Base-by-base conservation (phyloP, 306 rosid species). In the Neltuma alba region DNA sequence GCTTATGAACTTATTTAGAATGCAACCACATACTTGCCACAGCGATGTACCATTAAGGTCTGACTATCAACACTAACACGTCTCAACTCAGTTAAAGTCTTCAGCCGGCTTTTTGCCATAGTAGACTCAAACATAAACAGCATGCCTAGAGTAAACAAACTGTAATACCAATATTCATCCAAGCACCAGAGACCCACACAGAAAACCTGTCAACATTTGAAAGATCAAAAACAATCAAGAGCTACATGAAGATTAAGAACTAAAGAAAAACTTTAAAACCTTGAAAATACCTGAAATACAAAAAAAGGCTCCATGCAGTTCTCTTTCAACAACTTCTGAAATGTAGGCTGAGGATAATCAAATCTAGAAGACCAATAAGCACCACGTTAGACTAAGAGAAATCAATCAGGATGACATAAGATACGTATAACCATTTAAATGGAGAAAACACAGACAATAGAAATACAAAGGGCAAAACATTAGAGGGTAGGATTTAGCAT, bases 131-230 rank as follows among this genome's bases (percentile, higher is more conserved):
- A 96, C 98, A 96, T 89, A 67, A 96, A 93, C 79, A 96, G 83
- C 99, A 96, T 96, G 79, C 90, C 91, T 31, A 96, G 94, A 27
- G 99, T 96, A 83, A 96, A 96, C 89, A 96, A 80, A 84, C 99
- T 96, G 87, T 96, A 96, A 85, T 96, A 96, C 99, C 99, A 96
- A 87, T 90, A 96, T 84, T 93, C 99, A 75, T 96, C 99, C 91
- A 96, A 84, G 86, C 99, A 96, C 99, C 99, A 96, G 63, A 96
- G 97, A 44, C 99, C 99, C 86, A 96, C 99, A 78, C 98, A 96
- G 86, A 96, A 96, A 74, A 96, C 99, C 99, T 96, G 77, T 71
- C 74, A 37, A 58, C 20, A 76, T 36, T 0, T 54, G 70, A 64
- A 71, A 62, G 74, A 79, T 63, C 1, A 69, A 44, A 61, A 57